These are phyloP conservation scores for Irpex rosettiformis DNA, from an alignment of 1,284 basidiomycete species.

Conservation along the genomic window DNA sequence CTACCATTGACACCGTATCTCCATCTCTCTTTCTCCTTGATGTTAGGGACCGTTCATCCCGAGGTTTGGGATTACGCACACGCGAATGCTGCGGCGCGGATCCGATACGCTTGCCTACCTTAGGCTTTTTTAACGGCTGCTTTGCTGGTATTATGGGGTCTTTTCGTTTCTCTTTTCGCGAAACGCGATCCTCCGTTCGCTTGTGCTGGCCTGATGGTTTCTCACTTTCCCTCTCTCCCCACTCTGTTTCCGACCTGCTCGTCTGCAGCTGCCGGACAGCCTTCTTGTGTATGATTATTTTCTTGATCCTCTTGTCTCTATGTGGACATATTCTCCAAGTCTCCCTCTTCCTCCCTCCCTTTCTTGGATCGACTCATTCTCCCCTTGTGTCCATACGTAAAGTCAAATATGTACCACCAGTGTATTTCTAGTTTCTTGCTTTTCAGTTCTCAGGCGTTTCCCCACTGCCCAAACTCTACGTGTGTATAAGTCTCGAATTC, in stretches of 20 bases:
- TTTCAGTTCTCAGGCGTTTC: background rate
- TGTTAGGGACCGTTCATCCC: too few species aligned
- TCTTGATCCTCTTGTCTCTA: background rate
- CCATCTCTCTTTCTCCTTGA: background rate
- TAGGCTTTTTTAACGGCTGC: too few species aligned
- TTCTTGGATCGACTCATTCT: background rate
- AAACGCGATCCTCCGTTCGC: background rate
- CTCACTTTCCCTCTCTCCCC: background rate
- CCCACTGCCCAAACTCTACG: background rate
- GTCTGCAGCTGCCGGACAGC: background rate
- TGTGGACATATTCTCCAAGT: too few species aligned
- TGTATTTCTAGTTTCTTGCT: background rate
- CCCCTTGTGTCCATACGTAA: background rate
- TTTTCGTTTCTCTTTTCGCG: background rate
- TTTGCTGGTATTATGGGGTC: too few species aligned
- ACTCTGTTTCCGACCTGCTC: background rate
- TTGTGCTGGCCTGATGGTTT: background rate
- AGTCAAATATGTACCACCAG: background rate
- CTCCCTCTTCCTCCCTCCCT: background rate
- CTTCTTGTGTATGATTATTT: background rate
- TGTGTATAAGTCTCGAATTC: background rate
- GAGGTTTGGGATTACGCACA: too few species aligned
- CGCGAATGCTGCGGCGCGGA: background rate
- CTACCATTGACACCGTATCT: constrained; percentile 13
- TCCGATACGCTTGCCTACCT: background rate